phyloP scores from a whole-genome alignment of 1,139 yeast genomes.

The Yamadazyma diddensiae region DNA sequence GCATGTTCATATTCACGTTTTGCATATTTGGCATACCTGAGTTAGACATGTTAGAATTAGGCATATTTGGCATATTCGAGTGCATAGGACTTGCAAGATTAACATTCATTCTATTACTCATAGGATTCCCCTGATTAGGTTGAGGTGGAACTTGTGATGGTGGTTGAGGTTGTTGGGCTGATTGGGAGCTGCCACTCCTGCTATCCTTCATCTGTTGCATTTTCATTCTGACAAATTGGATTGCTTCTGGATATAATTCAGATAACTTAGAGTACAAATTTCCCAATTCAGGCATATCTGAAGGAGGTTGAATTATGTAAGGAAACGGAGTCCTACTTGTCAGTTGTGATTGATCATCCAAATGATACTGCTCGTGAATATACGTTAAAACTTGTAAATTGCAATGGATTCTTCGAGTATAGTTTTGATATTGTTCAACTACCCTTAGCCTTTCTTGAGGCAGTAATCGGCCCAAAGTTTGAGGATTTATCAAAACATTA shows the following conservation, averaged over 20 bases:
- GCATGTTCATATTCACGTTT: constrained; percentile 1
- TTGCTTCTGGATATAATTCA: constrained; percentile 54
- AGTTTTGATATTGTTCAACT: constrained; percentile 48
- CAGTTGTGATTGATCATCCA: constrained; percentile 23
- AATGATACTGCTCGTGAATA: constrained; percentile 50
- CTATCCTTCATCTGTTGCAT: constrained; percentile 37
- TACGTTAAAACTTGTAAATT: constrained; percentile 52
- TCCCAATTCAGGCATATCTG: constrained; percentile 52
- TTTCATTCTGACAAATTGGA: constrained; percentile 46
- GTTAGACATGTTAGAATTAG: neutral
- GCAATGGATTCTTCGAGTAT: constrained; percentile 52
- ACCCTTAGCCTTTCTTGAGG: constrained; percentile 37
- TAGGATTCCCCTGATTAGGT: constrained; percentile 1
- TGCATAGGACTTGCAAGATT: neutral
- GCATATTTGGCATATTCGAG: neutral
- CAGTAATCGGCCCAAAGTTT: constrained; percentile 32
- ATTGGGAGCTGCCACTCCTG: neutral
- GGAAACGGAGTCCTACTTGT: constrained; percentile 46
- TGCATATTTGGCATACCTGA: constrained; percentile 1
- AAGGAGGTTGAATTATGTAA: constrained; percentile 51
- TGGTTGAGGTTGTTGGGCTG: neutral
- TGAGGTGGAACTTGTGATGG: neutral
- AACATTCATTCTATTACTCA: neutral
- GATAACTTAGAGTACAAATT: constrained; percentile 47
- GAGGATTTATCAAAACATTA: constrained; percentile 34